These are phyloP conservation scores for Jatropha podagrica DNA, from an alignment of 441 rosid species.

Conservation along the genomic window DNA sequence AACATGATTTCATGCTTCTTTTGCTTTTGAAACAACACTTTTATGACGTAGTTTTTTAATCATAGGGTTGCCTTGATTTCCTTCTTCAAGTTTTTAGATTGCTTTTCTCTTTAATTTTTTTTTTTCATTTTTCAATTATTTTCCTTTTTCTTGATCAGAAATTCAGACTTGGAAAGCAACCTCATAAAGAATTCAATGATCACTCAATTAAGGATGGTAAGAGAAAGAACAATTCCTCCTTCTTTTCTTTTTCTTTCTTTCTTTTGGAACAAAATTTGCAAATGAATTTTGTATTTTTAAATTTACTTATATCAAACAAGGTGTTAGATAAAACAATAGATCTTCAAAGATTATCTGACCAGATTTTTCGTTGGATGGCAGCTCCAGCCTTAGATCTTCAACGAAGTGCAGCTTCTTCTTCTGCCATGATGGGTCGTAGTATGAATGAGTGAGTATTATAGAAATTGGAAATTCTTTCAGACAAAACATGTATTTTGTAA, in stretches of 20 bases:
- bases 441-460: conserved; percentile 81
- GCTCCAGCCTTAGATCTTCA: conserved; percentile 83
- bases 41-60: conserved; percentile 16
- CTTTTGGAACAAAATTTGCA: background rate
- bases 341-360: too few species aligned
- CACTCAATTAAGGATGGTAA: conserved; percentile 93
- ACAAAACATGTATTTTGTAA: background rate
- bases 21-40: conserved; percentile 27
- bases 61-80: conserved; percentile 27
- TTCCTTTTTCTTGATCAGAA: conserved; percentile 48
- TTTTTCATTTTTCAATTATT: background rate
- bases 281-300: too few species aligned
- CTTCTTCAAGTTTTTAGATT: conserved; percentile 16
- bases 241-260: background rate
- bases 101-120: conserved; percentile 12
- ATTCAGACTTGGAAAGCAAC: conserved; percentile 99
- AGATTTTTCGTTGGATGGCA: conserved; percentile 25
- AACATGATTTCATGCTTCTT: conserved; percentile 27
- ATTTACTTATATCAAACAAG: too few species aligned
- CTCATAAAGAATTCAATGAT: conserved; percentile 95
- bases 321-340: too few species aligned
- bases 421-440: conserved; percentile 82
- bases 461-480: background rate
- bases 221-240: conserved; percentile 34
- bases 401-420: conserved; percentile 76